Base-by-base conservation (phyloP, 805 yeast species). In the Candida verbasci region DNA sequence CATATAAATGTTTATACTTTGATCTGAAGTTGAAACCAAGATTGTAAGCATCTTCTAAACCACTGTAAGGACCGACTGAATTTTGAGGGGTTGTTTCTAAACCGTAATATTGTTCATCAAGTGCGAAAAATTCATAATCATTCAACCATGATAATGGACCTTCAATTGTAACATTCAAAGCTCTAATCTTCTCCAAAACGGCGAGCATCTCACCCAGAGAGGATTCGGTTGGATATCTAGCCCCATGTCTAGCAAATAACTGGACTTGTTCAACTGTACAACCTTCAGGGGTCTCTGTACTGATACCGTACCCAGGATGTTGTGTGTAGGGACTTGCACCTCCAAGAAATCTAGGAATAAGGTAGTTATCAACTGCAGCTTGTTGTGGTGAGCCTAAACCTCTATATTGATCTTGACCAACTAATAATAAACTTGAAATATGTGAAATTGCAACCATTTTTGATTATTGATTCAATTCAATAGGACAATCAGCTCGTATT, bases 161-260 rank as follows among this genome's bases (percentile, higher is more conserved):
- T 23, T 52, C 52, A 40, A 60, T 58, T 1, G 52, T 39, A 3
- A 44, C 43, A 9, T 39, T 38, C 42, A 42, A 43, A 16, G 35
- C 26, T 22, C 42, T 35, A 23, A 56, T 34, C 35, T 52, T 54
- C 14, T 29, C 26, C 40, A 41, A 29, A 37, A 53, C 34, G 6
- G 46, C 37, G 39, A 52, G 47, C 23, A 45, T 38, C 10, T n/a
- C 23, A 33, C 40, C 35, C 9, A 57, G 59, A 12, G 31, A 36
- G 17, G 41, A 31, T 20, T 30, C 37, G n/a, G 55, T 50, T 1
- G 60, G 87, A 50, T 68, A 82, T 43, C 93, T 65, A 53, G 83
- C 89, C 16, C 89, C 93, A 50, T 84, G 93, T 49, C 94, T 72
- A 42, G 80, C 78, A 37, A 80, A 59, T 12, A 82, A 57, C 45